These are phyloP conservation scores for Metarhizium robertsii DNA, from an alignment of 2,329 filamentous ascomycete genomes.

Conservation along the genomic window DNA sequence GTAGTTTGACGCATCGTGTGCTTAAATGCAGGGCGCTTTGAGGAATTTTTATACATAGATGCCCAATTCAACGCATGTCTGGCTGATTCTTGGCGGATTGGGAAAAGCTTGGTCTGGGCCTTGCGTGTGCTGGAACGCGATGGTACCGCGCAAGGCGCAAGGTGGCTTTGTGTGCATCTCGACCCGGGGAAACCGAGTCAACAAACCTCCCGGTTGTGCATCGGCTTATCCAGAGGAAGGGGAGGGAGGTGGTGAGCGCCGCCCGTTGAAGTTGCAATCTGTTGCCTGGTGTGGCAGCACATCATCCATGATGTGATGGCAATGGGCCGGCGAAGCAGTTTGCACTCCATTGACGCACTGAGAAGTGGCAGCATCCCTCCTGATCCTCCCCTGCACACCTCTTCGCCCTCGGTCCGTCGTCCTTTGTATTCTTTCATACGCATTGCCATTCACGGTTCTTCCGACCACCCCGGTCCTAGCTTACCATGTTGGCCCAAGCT, in stretches of 20 bases:
- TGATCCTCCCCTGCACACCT: not conserved
- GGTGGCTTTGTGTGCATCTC: not conserved
- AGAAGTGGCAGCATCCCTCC: not conserved
- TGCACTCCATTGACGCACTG: not conserved
- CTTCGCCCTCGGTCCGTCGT: not conserved
- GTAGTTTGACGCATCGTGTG: not conserved
- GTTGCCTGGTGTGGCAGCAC: not conserved
- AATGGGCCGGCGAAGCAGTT: not conserved
- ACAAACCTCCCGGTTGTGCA: not conserved
- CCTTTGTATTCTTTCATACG: too few relatives aligned
- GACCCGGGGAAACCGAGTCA: not conserved
- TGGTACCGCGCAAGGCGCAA: not conserved
- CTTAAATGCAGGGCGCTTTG: not conserved
- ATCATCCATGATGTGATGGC: not conserved
- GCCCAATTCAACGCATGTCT: not conserved
- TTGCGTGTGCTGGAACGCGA: not conserved
- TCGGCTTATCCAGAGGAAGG: not conserved
- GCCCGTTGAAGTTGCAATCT: not conserved
- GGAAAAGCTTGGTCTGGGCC: not conserved
- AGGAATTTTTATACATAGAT: not conserved
- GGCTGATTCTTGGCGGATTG: not conserved
- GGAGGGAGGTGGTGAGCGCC: not conserved
- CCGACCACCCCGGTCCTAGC: too few relatives aligned
- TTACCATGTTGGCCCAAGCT: not conserved
- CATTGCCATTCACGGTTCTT: too few relatives aligned